phyloP scores from a whole-genome alignment of 371 early-diverging fungal genomes.

The Mortierella sp. region DNA sequence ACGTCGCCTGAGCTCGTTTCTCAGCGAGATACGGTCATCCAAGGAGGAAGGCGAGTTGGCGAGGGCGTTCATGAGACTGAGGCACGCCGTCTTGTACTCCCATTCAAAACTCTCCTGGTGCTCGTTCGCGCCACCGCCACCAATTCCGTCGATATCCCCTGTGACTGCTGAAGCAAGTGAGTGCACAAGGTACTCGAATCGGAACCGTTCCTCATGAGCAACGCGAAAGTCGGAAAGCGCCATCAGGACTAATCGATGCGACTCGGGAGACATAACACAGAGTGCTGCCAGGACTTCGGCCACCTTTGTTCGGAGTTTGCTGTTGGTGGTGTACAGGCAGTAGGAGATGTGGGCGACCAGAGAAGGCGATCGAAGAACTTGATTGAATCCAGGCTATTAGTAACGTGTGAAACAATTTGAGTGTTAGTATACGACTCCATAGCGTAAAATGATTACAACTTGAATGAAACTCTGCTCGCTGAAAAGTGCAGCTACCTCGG shows the following conservation, averaged over 20 bases:
- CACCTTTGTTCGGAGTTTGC: constrained; percentile 63
- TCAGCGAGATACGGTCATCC: constrained; percentile 65
- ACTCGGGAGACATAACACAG: constrained; percentile 65
- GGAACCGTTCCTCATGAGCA: constrained; percentile 70
- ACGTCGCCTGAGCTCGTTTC: constrained; percentile 70
- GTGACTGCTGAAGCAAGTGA: constrained; percentile 51
- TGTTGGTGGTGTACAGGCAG: constrained; percentile 60
- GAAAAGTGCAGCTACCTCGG: constrained; percentile 61
- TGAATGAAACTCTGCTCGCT: background rate
- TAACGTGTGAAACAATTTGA: background rate
- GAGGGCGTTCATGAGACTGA: constrained; percentile 68
- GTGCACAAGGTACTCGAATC: constrained; percentile 73
- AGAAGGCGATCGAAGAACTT: constrained; percentile 63
- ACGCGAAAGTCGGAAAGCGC: constrained; percentile 69
- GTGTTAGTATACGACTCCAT: background rate
- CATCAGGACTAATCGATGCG: constrained; percentile 63
- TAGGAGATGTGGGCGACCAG: constrained; percentile 59
- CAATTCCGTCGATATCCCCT: constrained; percentile 18
- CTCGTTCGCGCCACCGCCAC: constrained; percentile 24
- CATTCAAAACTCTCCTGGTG: constrained; percentile 51
- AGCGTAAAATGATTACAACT: background rate
- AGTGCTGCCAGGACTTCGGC: constrained; percentile 67
- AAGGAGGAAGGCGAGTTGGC: constrained; percentile 68
- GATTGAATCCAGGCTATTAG: constrained; percentile 67
- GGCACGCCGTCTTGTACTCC: constrained; percentile 68